Evolutionary conservation across 208 protist species (phyloP), one percentile per base, ranked within the genome.

Genomic region (Trypanosoma cruzi): DNA sequence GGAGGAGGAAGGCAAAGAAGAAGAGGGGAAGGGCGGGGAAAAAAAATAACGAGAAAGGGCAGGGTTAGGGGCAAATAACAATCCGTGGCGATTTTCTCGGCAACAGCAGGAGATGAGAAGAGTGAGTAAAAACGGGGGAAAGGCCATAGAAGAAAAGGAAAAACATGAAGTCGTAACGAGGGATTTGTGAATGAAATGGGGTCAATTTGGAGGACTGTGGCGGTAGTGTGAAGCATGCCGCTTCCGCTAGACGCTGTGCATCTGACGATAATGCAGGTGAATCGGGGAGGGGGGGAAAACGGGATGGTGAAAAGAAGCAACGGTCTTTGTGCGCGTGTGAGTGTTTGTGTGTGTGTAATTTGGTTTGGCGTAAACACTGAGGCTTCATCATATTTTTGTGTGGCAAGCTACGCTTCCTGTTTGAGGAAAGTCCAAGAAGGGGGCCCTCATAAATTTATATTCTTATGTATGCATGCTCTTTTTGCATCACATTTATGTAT

Each of bases 1-100:
- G 22, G 80, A 80, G 62, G 79, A 79, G 63, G 80, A 72, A 26
- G 18, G 31, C 32, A 62, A 71, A 42, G 65, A 56, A 11, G 62
- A 52, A 26, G 55, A 14, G 24, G 46, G n/a, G 7, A 53, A 7
- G 7, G 48, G 48, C 5, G n/a, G n/a, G 5, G 48, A 18, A 53
- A 24, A 57, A 26, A 34, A 57, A 18, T 14, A 31, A n/a, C 29
- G 29, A 57, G 22, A 31, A 8, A 57, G 11, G 34, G 29, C 53
- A 18, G 4, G 14, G 1, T 4, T 13, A 56, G 10, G 10, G 26
- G 26, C 26, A 34, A 31, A 52, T 28, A 26, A 52, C 18, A 14
- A 14, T 7, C 8, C 40, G 18, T 13, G 40, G 8, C 8, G 11
- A 18, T 13, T 44, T 14, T 44, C 40, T 44, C 40, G 18, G 40